Evolutionary conservation across 2,329 filamentous ascomycete species (phyloP), one percentile per base, ranked within the genome.

Genomic region (Fusarium albidum): DNA sequence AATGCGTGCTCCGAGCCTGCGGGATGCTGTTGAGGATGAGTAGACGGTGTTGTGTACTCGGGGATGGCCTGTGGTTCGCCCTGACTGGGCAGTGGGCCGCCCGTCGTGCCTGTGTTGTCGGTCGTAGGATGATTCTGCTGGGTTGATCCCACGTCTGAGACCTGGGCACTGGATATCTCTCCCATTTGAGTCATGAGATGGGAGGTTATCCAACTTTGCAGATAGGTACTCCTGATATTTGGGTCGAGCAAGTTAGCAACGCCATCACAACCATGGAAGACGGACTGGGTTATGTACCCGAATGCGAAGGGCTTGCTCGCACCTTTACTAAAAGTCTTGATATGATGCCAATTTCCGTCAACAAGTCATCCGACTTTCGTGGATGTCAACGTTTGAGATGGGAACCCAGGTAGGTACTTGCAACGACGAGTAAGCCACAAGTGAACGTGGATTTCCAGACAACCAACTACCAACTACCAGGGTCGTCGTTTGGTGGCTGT

Each of bases 1-100:
- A 77, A 79, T 4, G 73, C 65, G 67, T 77, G 72, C 48, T 75
- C 74, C 5, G 71, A 63, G 14, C 68, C 61, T 14, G 60, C 62
- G 55, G 72, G 68, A 10, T 71, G 55, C 37, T 61, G 61, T 35
- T 65, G 65, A 34, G 58, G 43, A 10, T 56, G 51, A 29, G 61
- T 54, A 64, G 66, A 27, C 52, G 42, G 39, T 11, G 31, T 52
- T 11, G 31, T 52, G 55, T 64, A 37, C 33, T 64, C 63, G 54
- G 49, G 67, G 63, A 39, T 13, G 45, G 34, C 43, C 33, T 41
- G 54, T 35, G 55, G 41, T 25, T 61, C 52, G 41, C 44, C 28
- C 26, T 53, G 55, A 14, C 35, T 17, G 9, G 55, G 29, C 14
- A 49, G 27, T 38, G 52, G 50, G 34, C 45, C 46, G 15, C 38